A percentile compares a stretch with the other conserved stretches of the same genome.
These are phyloP conservation scores for Omphalea diandra DNA, from an alignment of 441 rosid species.

Conservation along the genomic window DNA sequence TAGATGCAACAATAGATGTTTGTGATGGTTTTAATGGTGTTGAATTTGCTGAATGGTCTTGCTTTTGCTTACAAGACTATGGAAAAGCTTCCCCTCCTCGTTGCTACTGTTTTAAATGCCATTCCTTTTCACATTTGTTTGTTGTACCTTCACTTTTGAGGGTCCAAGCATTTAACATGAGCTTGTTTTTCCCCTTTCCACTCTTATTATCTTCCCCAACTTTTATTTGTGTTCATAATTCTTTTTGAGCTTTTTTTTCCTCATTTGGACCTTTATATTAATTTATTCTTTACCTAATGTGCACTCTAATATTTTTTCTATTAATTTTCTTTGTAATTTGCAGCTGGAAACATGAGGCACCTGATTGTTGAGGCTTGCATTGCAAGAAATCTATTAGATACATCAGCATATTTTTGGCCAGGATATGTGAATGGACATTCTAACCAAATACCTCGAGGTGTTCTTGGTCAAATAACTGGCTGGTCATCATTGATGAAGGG, in stretches of 20 bases:
- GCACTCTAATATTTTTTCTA: conserved; percentile 24
- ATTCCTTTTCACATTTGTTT: background rate
- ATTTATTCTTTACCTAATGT: conserved; percentile 13
- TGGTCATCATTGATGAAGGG: conserved; percentile 97
- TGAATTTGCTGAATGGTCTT: background rate
- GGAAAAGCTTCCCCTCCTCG: background rate
- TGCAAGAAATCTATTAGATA: conserved; percentile 87
- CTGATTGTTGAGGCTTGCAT: conserved; percentile 97
- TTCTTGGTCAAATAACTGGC: conserved; percentile 53
- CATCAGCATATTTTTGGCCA: conserved; percentile 93
- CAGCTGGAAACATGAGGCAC: conserved; percentile 98
- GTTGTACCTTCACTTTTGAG: background rate
- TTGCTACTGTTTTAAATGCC: background rate
- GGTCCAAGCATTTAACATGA: background rate
- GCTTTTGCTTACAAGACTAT: background rate
- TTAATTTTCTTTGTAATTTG: background rate
- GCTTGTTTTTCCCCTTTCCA: background rate
- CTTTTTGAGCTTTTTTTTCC: background rate
- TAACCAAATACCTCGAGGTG: conserved; percentile 63
- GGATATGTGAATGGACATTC: conserved; percentile 61
- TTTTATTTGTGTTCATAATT: background rate
- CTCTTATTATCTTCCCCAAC: background rate
- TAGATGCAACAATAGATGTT: background rate
- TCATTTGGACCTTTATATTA: background rate
- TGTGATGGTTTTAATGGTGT: background rate